A percentile compares a stretch with the other conserved stretches of the same genome.
Evolutionary conservation across 140 eudicot species (phyloP).

Genomic region (Artemisia princeps): DNA sequence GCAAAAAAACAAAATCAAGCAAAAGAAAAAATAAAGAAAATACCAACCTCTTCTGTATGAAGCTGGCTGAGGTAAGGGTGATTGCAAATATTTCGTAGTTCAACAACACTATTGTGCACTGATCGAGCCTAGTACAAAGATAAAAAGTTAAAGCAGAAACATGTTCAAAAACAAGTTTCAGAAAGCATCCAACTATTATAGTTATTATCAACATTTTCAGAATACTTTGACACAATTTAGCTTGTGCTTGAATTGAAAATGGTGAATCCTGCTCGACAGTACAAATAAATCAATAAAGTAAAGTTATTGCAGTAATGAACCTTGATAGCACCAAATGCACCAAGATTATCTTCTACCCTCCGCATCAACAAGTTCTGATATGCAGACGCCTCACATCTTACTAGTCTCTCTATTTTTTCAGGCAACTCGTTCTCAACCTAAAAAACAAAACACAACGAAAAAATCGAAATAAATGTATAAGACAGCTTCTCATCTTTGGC

Average conservation of each 20-base stretch:
- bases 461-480: not conserved
- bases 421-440: conserved; percentile 91
- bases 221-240: not conserved
- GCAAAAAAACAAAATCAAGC: not conserved
- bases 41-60: conserved; percentile 74
- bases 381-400: conserved; percentile 95
- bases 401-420: conserved; percentile 91
- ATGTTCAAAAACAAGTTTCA: not conserved
- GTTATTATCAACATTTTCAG: too few relatives aligned
- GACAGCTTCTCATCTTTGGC: not conserved
- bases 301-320: conserved; percentile 36
- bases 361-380: conserved; percentile 90
- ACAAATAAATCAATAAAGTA: not conserved
- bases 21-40: conserved; percentile 9
- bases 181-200: too few relatives aligned
- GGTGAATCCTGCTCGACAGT: conserved; percentile 17
- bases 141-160: conserved; percentile 12
- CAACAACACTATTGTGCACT: conserved; percentile 94
- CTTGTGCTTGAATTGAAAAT: conserved; percentile 3
- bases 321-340: conserved; percentile 82
- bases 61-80: conserved; percentile 99
- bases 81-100: conserved; percentile 92
- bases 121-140: conserved; percentile 51
- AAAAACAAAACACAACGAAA: conserved; percentile 20
- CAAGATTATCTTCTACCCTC: conserved; percentile 95